Evolutionary conservation across 495 filamentous ascomycete genomes (phyloP).

Genomic region (Penicillium samsonianum): DNA sequence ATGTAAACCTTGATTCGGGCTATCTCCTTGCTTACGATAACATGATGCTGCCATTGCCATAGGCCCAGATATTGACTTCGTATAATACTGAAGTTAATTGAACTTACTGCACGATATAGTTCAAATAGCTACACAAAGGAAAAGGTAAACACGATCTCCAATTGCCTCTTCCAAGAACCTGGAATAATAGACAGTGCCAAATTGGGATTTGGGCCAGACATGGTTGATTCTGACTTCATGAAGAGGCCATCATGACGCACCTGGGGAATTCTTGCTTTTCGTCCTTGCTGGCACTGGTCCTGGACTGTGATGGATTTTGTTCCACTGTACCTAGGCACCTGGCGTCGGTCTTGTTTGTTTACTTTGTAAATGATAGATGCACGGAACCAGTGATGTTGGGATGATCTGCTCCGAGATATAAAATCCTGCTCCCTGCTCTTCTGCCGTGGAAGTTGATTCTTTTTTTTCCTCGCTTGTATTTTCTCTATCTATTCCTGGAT

Average conservation of each 20-base stretch:
- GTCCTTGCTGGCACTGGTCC: constrained; percentile 16
- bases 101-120: background rate
- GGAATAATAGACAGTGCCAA: background rate
- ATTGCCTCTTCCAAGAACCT: background rate
- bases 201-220: constrained; percentile 5
- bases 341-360: constrained; percentile 22
- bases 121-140: constrained; percentile 8
- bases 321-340: constrained; percentile 7
- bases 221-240: constrained; percentile 28
- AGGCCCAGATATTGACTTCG: background rate
- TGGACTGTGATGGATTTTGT: constrained; percentile 11
- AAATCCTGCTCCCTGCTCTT: constrained; percentile 3
- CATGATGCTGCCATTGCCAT: background rate
- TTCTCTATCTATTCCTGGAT: background rate
- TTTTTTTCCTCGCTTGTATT: background rate
- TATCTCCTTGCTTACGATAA: constrained; percentile 3
- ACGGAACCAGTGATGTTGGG: background rate
- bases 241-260: constrained; percentile 38
- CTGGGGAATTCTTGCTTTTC: constrained; percentile 27
- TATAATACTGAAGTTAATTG: background rate
- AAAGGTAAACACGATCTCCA: background rate
- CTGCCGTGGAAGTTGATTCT: background rate
- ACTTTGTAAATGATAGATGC: constrained; percentile 16
- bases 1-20: background rate
- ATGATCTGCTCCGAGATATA: constrained; percentile 8